Evolutionary conservation across 1,139 yeast species (phyloP), one percentile per base, ranked within the genome.

Genomic region (Suhomyces anneliseae): DNA sequence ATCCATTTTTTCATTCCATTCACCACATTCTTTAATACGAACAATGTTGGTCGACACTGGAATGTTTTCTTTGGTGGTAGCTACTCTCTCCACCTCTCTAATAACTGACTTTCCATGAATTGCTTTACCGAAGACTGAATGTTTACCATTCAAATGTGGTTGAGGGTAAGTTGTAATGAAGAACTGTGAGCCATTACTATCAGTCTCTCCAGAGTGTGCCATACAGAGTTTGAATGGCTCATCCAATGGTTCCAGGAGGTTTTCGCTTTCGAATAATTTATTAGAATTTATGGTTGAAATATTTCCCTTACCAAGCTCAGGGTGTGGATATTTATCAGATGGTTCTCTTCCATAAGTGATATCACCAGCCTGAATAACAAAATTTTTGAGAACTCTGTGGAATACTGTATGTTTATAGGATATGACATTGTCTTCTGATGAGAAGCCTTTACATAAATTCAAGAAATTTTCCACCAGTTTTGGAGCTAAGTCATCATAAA

Each of bases 291-390:
- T 68, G 9, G 76, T 70, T 1, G 85, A 78, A 11, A 72, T 65
- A 19, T 81, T 82, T n/a, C 85, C 85, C 31, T 65, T 70, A 1
- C 89, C 89, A 6, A 76, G 52, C 4, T 66, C 54, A 1, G 52
- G 59, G n/a, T 65, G 60, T 0, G 72, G 68, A 44, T 74, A 71
- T 0, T 46, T 49, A 6, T 48, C 55, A 7, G 31, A n/a, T 2
- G 47, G 50, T 6, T 56, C 59, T 5, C 61, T 54, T 6, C 64
- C 66, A 44, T 58, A 47, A 15, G 61, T 42, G 7, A 78, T 59
- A 58, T 86, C 93, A 35, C 96, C 96, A 5, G 85, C 87, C 60
- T 88, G 96, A n/a, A 89, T 69, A 66, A 88, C 79, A 58, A 87
- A 90, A 61, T 86, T 90, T 53, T 84, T 87, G 39, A 89, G 76